Conservation (phyloP, 1,139 yeast genomes). For the Yamadazyma sp. region DNA sequence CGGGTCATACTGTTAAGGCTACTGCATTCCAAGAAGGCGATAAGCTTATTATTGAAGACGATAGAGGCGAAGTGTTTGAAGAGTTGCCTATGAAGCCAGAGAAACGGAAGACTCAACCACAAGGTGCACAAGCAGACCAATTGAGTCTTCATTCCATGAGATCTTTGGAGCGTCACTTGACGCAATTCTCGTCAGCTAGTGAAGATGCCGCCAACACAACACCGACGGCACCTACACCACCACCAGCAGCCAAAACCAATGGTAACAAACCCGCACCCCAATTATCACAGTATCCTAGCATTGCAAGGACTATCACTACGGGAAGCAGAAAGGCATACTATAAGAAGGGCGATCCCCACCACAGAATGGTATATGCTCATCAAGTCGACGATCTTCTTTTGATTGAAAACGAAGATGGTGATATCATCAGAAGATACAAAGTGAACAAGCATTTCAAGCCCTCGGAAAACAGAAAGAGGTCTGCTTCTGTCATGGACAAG, state of each 20-base stretch:
- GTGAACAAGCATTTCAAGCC: constrained; percentile 54
- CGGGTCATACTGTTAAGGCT: constrained; percentile 17
- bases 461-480: constrained; percentile 20
- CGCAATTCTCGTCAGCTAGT: constrained; percentile 29
- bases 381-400: constrained; percentile 68
- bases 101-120: not conserved
- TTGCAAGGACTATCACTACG: constrained; percentile 7
- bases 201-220: constrained; percentile 1
- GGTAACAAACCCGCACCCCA: not conserved
- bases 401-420: constrained; percentile 92
- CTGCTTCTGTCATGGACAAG: constrained; percentile 36
- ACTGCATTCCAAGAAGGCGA: constrained; percentile 75
- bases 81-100: constrained; percentile 21
- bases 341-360: constrained; percentile 31
- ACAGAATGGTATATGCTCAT: constrained; percentile 43
- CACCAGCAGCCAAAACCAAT: constrained; percentile 7
- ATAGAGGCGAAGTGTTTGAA: constrained; percentile 74
- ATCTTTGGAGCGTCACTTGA: constrained; percentile 38
- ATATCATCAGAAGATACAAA: constrained; percentile 76
- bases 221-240: not conserved
- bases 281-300: constrained; percentile 4
- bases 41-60: constrained; percentile 72
- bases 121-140: constrained; percentile 13
- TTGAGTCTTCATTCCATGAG: constrained; percentile 42
- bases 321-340: constrained; percentile 25